Evolutionary conservation across 129 eudicot genomes (phyloP).

Genomic region (Solidago caesia): DNA sequence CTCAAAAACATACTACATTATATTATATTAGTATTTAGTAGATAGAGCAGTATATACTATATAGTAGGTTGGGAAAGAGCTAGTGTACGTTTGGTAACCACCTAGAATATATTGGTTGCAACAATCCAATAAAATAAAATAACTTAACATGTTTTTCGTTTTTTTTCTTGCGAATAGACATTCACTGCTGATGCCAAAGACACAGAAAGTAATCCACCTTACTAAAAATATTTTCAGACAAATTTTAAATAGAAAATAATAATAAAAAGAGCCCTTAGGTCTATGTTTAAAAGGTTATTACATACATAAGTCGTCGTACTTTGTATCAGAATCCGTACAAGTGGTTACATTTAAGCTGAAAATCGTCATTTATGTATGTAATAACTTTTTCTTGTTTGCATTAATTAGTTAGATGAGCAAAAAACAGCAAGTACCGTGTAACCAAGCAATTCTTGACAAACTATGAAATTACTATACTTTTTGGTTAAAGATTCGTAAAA

Average conservation of each 20-base stretch:
- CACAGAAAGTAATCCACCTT: background rate
- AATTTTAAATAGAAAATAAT: too few relatives aligned
- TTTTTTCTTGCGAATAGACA: background rate
- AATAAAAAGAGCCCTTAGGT: too few relatives aligned
- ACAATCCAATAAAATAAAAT: background rate
- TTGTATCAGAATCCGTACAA: too few relatives aligned
- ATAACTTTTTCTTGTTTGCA: background rate
- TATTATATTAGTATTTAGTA: too few relatives aligned
- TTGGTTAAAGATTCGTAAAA: background rate
- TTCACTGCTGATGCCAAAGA: background rate
- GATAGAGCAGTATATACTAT: background rate
- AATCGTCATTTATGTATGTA: too few relatives aligned
- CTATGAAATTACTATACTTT: background rate
- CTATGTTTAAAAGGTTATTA: too few relatives aligned
- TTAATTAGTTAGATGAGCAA: too few relatives aligned
- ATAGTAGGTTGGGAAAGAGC: constrained; percentile 6
- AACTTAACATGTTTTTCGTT: background rate
- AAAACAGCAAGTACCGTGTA: background rate
- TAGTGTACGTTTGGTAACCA: background rate
- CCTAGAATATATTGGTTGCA: background rate
- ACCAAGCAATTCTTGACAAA: background rate
- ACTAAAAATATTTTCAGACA: background rate
- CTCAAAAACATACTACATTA: too few relatives aligned
- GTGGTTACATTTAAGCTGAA: too few relatives aligned
- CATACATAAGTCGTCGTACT: too few relatives aligned